Evolutionary conservation across 768 basidiomycete genomes (phyloP), one percentile per base, ranked within the genome.

Genomic region (Russula virescens): DNA sequence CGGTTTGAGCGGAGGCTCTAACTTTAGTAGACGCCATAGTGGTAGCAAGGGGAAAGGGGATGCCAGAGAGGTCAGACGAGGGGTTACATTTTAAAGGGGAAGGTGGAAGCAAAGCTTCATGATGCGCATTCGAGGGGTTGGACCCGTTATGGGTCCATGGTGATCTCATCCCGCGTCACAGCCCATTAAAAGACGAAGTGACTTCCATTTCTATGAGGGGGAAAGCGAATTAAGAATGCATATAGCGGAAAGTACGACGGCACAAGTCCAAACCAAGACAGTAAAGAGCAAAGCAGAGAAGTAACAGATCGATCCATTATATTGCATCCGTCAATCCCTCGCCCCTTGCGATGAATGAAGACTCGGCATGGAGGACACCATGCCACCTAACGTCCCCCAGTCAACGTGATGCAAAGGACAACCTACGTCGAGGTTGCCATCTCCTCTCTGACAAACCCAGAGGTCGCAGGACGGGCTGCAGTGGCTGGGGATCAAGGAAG

Each of bases 371-470:
- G 46, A 31, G 31, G 11, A 45, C 62, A 59, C n/a, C 28, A 21
- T 21, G 31, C 51, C 52, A 45, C 14, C 11, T 25, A n/a, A 28
- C 51, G 58, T 43, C 51, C 59, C 26, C 21, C 6, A 13, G 46
- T 34, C 47, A 45, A 55, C 58, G 40, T 52, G 55, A 56, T 69
- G 69, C 57, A 55, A n/a, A 11, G 3, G 21, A 51, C 59, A 60
- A 60, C 58, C 58, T 51, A 50, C 49, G 31, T 56, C 73, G 67
- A 66, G 47, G 63, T 55, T 66, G 68, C 58, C 58, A 67, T 67
- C 69, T 69, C 60, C 67, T 68, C 66, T 60, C 63, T 65, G 61
- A 66, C 66, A 63, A 70, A 68, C 68, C 14, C 66, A 56, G 54
- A 40, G 60, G 69, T 50, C 65, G 66, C 63, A 51, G 66, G 66